Evolutionary conservation across 1,284 basidiomycete genomes (phyloP), one percentile per base, ranked within the genome.

Genomic region (Puccinia brachypodii): DNA sequence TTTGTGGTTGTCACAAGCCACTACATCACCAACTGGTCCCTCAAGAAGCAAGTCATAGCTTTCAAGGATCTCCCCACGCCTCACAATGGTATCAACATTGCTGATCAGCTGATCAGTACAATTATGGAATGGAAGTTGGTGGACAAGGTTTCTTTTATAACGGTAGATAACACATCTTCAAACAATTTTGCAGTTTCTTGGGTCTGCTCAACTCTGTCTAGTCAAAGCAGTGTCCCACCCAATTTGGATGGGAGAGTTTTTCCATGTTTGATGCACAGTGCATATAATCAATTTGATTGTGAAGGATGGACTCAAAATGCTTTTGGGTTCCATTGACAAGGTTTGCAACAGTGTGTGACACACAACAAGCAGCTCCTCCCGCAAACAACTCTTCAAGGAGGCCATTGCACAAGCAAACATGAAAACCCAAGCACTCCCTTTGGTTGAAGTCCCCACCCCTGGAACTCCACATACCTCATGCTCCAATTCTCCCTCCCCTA

Each of bases 71-170:
- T 62, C 60, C 60, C 60, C 4, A 31, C 19, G 60, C 60, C 60
- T 28, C 60, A 62, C 28, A 62, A 14, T 31, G 60, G 60, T 31
- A 13, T 31, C 28, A 19, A 6, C 19, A 62, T 62, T 31, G 60
- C 60, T 62, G 60, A 62, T 13, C 60, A 62, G 25, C 60, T 62
- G 28, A 62, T 62, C 60, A 62, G 60, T 13, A 62, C 60, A 31
- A 62, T 62, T 36, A 19, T 62, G 4, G 33, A 62, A 62, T 62
- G 60, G 60, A 62, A 62, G 33, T 31, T 62, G 11, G 6, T 62
- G 33, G 33, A 62, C 19, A 62, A 62, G 33, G 28, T 62, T 28
- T 9, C 25, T 36, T 62, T 62, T 62, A 31, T 62, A 28, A 62
- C 60, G 19, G 28, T 62, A 3, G 60, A 62, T 31, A 62, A 62